Conservation (phyloP, 1,284 basidiomycete species). For the Trametes pubescens region DNA sequence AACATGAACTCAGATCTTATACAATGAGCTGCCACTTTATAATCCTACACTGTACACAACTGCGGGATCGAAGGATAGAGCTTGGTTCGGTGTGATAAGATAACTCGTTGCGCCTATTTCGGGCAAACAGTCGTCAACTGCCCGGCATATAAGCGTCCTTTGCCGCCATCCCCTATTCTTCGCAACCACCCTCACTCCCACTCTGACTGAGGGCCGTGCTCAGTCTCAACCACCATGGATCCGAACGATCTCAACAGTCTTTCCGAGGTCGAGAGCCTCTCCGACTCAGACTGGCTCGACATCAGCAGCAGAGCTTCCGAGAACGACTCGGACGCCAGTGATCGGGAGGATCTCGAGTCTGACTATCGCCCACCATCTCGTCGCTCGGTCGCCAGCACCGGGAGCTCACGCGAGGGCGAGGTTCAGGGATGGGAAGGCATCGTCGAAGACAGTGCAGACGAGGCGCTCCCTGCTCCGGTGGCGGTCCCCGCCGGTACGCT, state of each 20-base stretch:
- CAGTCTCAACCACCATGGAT: conserved; percentile 43
- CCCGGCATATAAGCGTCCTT: conserved; percentile 33
- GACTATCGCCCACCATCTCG: conserved; percentile 64
- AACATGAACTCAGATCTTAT: not conserved
- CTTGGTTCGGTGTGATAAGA: conserved; percentile 19
- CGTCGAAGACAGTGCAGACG: conserved; percentile 63
- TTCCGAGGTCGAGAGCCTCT: conserved; percentile 70
- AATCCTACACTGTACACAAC: not conserved
- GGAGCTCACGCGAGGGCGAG: conserved; percentile 69
- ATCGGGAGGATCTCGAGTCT: conserved; percentile 56
- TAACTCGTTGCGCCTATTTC: conserved; percentile 21
- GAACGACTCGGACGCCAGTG: conserved; percentile 67
- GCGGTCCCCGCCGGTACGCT: conserved; percentile 17
- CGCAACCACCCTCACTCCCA: conserved; percentile 11
- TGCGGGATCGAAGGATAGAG: not conserved
- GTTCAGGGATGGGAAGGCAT: conserved; percentile 80
- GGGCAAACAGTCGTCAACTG: conserved; percentile 34
- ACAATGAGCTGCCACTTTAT: not conserved
- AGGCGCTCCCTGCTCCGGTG: conserved; percentile 42
- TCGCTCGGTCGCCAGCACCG: conserved; percentile 70
- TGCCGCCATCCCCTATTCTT: conserved; percentile 20
- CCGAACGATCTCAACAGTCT: conserved; percentile 43
- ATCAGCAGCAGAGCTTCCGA: conserved; percentile 73
- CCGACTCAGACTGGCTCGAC: conserved; percentile 84
- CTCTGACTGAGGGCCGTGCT: conserved; percentile 5